These are phyloP conservation scores for Calonectria leucothoes DNA, from an alignment of 2,329 filamentous ascomycete genomes.

Conservation along the genomic window DNA sequence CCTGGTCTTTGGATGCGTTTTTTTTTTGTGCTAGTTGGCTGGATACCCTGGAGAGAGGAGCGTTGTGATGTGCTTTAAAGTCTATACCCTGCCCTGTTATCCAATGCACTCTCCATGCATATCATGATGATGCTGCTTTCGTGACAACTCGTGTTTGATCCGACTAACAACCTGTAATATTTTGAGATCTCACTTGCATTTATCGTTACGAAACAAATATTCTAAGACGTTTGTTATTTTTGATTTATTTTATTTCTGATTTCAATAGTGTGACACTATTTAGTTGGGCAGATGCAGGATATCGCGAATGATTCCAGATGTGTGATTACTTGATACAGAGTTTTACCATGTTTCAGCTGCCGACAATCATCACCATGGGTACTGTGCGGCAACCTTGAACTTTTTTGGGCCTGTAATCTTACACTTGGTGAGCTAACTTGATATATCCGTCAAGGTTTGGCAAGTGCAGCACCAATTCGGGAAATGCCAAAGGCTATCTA, in stretches of 20 bases:
- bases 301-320: neutral
- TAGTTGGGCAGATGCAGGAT: neutral
- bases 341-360: neutral
- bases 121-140: neutral
- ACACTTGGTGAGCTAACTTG: neutral
- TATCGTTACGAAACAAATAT: neutral
- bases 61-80: slow-evolving; percentile 42
- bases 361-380: neutral
- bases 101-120: slow-evolving; percentile 32
- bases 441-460: neutral
- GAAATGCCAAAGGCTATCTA: neutral
- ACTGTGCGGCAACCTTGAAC: neutral
- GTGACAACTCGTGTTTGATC: neutral
- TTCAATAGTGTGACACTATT: neutral
- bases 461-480: neutral
- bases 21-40: slow-evolving; percentile 42
- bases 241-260: neutral
- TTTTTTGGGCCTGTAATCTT: neutral
- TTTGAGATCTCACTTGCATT: neutral
- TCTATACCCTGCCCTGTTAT: slow-evolving; percentile 47
- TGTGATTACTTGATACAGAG: neutral
- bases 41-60: slow-evolving; percentile 47
- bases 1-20: slow-evolving; percentile 21
- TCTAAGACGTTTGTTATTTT: neutral
- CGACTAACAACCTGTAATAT: neutral